Evolutionary conservation across 768 basidiomycete genomes (phyloP).

Genomic region (Vararia minispora): DNA sequence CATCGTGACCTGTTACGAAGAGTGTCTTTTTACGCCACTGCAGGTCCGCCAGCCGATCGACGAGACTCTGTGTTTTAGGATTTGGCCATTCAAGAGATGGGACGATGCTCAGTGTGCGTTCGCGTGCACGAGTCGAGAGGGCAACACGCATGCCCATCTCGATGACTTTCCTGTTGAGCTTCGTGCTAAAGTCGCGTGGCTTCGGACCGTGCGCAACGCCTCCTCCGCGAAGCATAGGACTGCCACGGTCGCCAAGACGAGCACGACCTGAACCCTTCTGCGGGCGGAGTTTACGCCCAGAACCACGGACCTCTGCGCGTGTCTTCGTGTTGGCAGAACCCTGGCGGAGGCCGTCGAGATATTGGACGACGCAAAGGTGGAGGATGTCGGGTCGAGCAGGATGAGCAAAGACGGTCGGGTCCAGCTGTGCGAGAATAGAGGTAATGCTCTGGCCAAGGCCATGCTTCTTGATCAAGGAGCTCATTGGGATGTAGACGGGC

Average conservation of each 20-base stretch:
- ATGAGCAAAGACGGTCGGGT: constrained; percentile 78
- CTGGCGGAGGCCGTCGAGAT: constrained; percentile 82
- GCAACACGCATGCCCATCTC: constrained; percentile 91
- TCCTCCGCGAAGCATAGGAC: constrained; percentile 83
- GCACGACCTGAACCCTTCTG: constrained; percentile 92
- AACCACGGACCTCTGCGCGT: constrained; percentile 81
- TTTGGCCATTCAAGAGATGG: constrained; percentile 59
- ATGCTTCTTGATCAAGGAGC: constrained; percentile 38
- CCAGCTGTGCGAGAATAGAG: constrained; percentile 46
- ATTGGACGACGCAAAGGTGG: constrained; percentile 82
- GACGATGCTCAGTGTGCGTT: constrained; percentile 67
- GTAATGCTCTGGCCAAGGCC: constrained; percentile 28
- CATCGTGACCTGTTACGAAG: constrained; percentile 58
- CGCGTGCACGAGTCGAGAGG: constrained; percentile 70
- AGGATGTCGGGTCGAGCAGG: constrained; percentile 88
- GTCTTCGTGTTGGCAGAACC: constrained; percentile 90
- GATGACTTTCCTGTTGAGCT: constrained; percentile 86
- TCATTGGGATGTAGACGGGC: constrained; percentile 54
- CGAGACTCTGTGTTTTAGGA: constrained; percentile 60
- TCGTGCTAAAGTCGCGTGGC: constrained; percentile 85
- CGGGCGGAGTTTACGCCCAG: constrained; percentile 76
- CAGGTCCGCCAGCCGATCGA: constrained; percentile 47
- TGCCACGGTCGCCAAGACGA: constrained; percentile 80
- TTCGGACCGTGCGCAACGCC: constrained; percentile 89
- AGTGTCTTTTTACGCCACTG: constrained; percentile 59